Evolutionary conservation across 805 yeast genomes (phyloP).

Genomic region (Teunomyces panamensis): DNA sequence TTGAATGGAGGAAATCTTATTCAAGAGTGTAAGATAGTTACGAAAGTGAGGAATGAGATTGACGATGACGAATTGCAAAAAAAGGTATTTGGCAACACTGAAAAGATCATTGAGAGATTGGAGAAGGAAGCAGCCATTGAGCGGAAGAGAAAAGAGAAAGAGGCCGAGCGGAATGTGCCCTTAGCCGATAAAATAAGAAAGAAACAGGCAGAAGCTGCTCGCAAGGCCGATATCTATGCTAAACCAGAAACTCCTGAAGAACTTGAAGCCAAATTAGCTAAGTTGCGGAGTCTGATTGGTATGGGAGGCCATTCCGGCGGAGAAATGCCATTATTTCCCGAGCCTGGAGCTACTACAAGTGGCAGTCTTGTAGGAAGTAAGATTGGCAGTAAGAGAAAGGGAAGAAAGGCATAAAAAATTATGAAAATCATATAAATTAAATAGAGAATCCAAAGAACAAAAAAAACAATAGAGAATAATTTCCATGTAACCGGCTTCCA

Average conservation of each 20-base stretch:
- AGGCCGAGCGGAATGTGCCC: constrained; percentile 15
- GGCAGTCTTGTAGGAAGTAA: not conserved
- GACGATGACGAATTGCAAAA: constrained; percentile 60
- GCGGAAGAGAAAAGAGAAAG: constrained; percentile 43
- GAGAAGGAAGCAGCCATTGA: constrained; percentile 74
- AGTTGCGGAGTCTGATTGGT: constrained; percentile 23
- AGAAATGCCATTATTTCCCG: constrained; percentile 28
- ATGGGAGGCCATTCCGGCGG: constrained; percentile 10
- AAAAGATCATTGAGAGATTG: constrained; percentile 48
- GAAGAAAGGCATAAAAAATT: not conserved
- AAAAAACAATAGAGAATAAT: not conserved
- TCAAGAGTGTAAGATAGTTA: constrained; percentile 64
- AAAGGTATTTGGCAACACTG: constrained; percentile 59
- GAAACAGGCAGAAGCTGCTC: constrained; percentile 14
- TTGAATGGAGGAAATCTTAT: constrained; percentile 66
- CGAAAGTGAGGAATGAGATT: constrained; percentile 61
- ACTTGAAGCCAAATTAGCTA: constrained; percentile 31
- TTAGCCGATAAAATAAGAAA: constrained; percentile 16
- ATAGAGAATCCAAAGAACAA: not conserved
- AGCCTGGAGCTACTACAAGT: constrained; percentile 4
- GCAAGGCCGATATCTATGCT: constrained; percentile 23
- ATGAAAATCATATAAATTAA: not conserved
- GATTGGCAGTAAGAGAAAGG: not conserved
- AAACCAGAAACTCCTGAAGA: constrained; percentile 37
- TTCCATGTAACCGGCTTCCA: too few relatives aligned